Base-by-base conservation (phyloP, 768 basidiomycete species). In the Kwoniella shandongensis region DNA sequence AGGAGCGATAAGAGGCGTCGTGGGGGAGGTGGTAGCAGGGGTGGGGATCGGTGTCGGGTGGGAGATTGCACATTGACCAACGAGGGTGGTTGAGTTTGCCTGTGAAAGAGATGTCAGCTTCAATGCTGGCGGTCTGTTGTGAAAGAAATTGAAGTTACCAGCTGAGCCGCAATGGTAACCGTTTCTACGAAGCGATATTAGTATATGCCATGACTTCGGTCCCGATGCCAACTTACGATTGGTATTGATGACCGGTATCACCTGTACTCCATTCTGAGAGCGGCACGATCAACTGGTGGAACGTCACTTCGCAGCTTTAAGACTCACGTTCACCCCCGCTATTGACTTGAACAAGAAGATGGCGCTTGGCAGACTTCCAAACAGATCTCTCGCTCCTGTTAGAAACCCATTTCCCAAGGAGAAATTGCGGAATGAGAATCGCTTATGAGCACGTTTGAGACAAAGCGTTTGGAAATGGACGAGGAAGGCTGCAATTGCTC, bases 331-430 rank as follows among this genome's bases (percentile, higher is more conserved):
- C 54, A 88, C 90, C 67, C 84, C 87, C 0, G 91, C 91, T 62
- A 96, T 91, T 1, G 89, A 89, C 26, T 90, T 87, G 73, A 97
- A 93, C 40, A 96, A 80, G 76, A 94, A 97, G 61, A 97, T 89
- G 12, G 93, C 91, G 1, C 90, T 89, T 11, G 93, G 91, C 7
- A 97, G 80, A 27, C 91, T 94, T 4, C 91, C 86, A 70, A 97
- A 91, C 78, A 97, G 91, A 12, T 83, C 84, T 65, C 89, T 87
- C 2, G 91, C 88, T 13, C 89, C 91, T 6, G 91, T 88, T 23
- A 97, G 80, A 72, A 94, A 88, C 71, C 91, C 92, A 75, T 94
- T 94, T 23, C 91, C 91, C 23, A 92, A 84, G 63, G 67, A 70
- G 70, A 91, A 92, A 67, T 93, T 93, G 49, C 88, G 80, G 78